Evolutionary conservation across 2,329 filamentous ascomycete species (phyloP).

Genomic region (Endocalyx cinctus): DNA sequence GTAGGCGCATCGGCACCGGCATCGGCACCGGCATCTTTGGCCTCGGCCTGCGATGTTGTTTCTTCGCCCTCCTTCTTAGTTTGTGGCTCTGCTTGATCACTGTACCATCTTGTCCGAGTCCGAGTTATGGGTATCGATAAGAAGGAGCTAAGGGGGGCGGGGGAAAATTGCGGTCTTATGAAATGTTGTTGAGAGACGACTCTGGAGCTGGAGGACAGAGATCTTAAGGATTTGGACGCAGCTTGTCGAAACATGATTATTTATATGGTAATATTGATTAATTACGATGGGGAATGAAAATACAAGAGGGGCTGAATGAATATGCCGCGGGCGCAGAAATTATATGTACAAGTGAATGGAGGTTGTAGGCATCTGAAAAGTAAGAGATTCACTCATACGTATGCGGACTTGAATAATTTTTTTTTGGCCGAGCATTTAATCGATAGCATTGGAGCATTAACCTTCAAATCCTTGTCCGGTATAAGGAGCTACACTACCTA

Average conservation of each 20-base stretch:
- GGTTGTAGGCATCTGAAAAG: too few species aligned
- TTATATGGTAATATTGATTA: too few species aligned
- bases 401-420: too few species aligned
- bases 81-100: constrained; percentile 31
- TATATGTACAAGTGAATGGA: too few species aligned
- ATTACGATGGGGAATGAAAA: too few species aligned
- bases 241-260: constrained; percentile 27
- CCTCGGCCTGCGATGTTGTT: constrained; percentile 29
- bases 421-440: too few species aligned
- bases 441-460: too few species aligned
- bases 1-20: constrained; percentile 31
- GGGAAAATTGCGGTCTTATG: constrained; percentile 39
- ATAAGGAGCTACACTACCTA: too few species aligned
- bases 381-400: too few species aligned
- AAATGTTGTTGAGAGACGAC: constrained; percentile 47
- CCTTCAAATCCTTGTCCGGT: too few species aligned
- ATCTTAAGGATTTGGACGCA: constrained; percentile 24
- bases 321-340: constrained; percentile 7
- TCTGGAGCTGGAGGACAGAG: constrained; percentile 23
- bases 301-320: too few species aligned
- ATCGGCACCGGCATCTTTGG: constrained; percentile 26
- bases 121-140: too few species aligned
- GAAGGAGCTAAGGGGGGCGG: constrained; percentile 29
- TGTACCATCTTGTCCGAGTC: constrained; percentile 29
- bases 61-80: constrained; percentile 39